phyloP scores from a whole-genome alignment of 139 green algal genomes.

The Marvania coccoides region DNA sequence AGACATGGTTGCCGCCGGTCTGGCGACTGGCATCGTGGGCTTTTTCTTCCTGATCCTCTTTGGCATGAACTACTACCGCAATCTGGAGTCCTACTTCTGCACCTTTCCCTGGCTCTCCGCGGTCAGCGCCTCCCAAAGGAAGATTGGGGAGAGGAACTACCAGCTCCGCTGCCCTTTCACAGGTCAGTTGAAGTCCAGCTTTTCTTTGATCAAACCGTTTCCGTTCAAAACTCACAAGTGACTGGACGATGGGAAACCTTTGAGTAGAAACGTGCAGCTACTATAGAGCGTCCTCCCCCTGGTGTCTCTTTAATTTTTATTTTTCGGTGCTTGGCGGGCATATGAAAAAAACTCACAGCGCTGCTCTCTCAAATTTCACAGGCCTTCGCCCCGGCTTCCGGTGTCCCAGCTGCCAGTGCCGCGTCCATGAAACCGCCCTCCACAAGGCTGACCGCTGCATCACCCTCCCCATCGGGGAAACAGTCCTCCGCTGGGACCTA shows the following conservation, averaged over 20 bases:
- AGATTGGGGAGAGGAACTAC: neutral
- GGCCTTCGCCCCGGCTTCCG: slow-evolving; percentile 12
- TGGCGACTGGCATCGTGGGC: neutral
- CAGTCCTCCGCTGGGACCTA: slow-evolving; percentile 27
- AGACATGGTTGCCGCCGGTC: neutral
- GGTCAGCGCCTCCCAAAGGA: neutral
- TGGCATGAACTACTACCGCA: neutral
- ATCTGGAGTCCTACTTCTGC: slow-evolving; percentile 20
- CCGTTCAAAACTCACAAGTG: too few relatives aligned
- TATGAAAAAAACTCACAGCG: too few relatives aligned
- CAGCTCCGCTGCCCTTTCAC: slow-evolving; percentile 30
- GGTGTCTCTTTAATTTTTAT: too few relatives aligned
- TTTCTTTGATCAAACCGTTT: neutral
- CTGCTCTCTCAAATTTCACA: too few relatives aligned
- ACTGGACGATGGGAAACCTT: too few relatives aligned
- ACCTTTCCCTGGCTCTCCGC: slow-evolving; percentile 16
- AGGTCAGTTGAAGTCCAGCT: neutral
- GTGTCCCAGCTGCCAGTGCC: slow-evolving; percentile 18
- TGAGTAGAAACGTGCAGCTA: too few relatives aligned
- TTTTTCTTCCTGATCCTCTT: slow-evolving; percentile 3
- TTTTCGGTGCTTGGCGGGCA: too few relatives aligned
- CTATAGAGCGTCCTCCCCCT: too few relatives aligned
- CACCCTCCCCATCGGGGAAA: slow-evolving; percentile 4
- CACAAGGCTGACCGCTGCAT: slow-evolving; percentile 13
- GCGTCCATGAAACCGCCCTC: slow-evolving; percentile 19